These are phyloP conservation scores for Mycocentrospora acerina DNA, from an alignment of 2,329 filamentous ascomycete genomes.

Conservation along the genomic window DNA sequence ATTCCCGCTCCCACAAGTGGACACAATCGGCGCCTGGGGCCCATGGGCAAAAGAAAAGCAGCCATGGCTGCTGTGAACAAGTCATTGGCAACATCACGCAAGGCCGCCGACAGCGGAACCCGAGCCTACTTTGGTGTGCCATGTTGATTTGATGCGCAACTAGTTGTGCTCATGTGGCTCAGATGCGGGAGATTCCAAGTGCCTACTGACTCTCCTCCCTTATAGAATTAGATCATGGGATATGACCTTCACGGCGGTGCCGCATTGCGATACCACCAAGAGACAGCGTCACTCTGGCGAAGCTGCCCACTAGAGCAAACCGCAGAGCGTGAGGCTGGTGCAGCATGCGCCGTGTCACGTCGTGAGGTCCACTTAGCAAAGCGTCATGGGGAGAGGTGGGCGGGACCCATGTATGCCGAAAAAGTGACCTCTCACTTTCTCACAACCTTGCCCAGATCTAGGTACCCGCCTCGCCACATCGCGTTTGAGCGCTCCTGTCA, in stretches of 20 bases:
- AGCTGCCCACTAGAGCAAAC: conserved; percentile 19
- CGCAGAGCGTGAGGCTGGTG: conserved; percentile 27
- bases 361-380: conserved; percentile 22
- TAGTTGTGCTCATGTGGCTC: conserved; percentile 20
- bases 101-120: conserved; percentile 15
- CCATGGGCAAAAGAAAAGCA: conserved; percentile 38
- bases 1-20: conserved; percentile 30
- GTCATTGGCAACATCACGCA: conserved; percentile 24
- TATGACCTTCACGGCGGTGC: conserved; percentile 9
- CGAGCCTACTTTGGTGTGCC: conserved; percentile 12
- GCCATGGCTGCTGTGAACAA: conserved; percentile 24
- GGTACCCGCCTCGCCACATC: conserved; percentile 10
- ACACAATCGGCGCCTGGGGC: conserved; percentile 31
- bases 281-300: conserved; percentile 10
- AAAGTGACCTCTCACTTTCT: conserved; percentile 25
- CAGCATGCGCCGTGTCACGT: conserved; percentile 28
- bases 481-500: conserved; percentile 31
- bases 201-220: conserved; percentile 12
- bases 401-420: conserved; percentile 21
- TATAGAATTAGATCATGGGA: conserved; percentile 4
- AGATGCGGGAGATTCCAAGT: conserved; percentile 10
- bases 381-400: conserved; percentile 18
- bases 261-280: conserved; percentile 12
- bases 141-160: conserved; percentile 12
- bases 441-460: conserved; percentile 19